phyloP scores from a whole-genome alignment of 1,139 yeast genomes.

The Debaryomyces fabryi region DNA sequence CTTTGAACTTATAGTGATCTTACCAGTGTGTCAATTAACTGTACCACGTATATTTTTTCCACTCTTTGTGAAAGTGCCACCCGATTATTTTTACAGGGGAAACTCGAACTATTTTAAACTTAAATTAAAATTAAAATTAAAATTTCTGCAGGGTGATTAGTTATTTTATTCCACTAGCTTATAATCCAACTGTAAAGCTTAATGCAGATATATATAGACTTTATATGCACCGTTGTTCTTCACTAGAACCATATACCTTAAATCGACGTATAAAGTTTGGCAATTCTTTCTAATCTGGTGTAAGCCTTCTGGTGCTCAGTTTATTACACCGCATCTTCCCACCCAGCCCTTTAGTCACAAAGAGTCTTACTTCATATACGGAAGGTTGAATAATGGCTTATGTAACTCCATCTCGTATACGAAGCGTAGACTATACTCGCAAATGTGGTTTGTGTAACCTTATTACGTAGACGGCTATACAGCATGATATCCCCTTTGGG shows the following conservation, averaged over 20 bases:
- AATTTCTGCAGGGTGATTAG: conserved; percentile 8
- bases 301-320: not conserved
- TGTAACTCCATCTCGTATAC: conserved; percentile 1
- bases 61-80: not conserved
- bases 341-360: not conserved
- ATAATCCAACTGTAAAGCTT: not conserved
- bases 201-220: not conserved
- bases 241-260: not conserved
- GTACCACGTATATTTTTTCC: not conserved
- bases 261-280: not conserved
- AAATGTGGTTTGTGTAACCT: conserved; percentile 4
- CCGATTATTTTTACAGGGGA: conserved; percentile 5
- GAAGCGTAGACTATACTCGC: not conserved
- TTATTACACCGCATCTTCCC: not conserved
- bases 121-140: not conserved
- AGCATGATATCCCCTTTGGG: not conserved
- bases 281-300: not conserved
- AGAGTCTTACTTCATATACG: not conserved
- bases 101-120: not conserved
- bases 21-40: not conserved
- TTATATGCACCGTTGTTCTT: not conserved
- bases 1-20: not conserved
- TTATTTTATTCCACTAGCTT: not conserved
- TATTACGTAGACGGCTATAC: not conserved
- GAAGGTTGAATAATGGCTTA: conserved; percentile 1